Base-by-base conservation (phyloP, 192 early-diverging fungal genomes). In the Diversispora epigaea region DNA sequence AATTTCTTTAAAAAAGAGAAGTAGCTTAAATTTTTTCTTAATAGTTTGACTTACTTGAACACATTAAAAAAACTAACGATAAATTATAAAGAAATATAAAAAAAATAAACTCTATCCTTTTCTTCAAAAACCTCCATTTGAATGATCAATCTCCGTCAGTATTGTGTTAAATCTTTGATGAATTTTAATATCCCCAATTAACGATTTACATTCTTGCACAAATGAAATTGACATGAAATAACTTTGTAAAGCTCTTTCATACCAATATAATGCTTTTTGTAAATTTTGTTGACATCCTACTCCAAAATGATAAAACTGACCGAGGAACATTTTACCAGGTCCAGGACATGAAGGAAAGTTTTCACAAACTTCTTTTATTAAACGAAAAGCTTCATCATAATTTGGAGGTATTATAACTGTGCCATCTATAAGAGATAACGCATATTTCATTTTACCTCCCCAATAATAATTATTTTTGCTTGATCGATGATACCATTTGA, bases 391-490 rank as follows among this genome's bases (percentile, higher is more conserved):
- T 6, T 49, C 21, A 19, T 19, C 19, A 17, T 22, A 11, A 46
- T 67, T 67, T n/a, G 5, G 25, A 8, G 17, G 9, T 1, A 1
- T 8, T 55, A 4, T 10, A 2, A 41, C 22, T 5, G 32, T 40
- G 2, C 14, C 50, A 32, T 70, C 21, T 6, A 55, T 32, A 70
- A 70, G 68, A 17, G n/a, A 25, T 43, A 56, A 22, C 3, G 68
- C 68, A 40, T 70, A 70, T 19, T 70, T 15, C 22, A 56, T 10
- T 56, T 55, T 70, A 41, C 50, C 68, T 15, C 68, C 68, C 68
- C 68, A 70, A 40, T 70, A 70, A n/a, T n/a, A 22, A 70, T 70
- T 52, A 11, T 52, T 55, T 41, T 70, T 32, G 17, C 68, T 70
- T 9, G 68, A 52, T 9, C 52, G 32, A 7, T 54, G 32, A 43